These are phyloP conservation scores for Histomonas meleagridis DNA, from an alignment of 208 protist species.

Conservation along the genomic window DNA sequence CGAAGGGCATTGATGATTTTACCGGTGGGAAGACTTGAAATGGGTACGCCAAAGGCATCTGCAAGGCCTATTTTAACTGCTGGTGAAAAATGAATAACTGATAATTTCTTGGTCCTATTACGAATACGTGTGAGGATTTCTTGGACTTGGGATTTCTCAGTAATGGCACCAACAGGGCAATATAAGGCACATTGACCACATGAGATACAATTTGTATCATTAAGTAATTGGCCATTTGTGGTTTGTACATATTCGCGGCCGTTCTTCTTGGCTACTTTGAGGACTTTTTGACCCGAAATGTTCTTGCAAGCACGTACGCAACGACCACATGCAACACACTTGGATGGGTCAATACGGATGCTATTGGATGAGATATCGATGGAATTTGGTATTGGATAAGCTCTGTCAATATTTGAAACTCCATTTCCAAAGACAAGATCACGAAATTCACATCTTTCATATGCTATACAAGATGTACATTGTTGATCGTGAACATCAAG, in stretches of 20 bases:
- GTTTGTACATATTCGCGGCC: background rate
- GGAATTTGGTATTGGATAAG: background rate
- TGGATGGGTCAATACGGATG: slow-evolving; percentile 42
- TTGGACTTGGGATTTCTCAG: slow-evolving; percentile 39
- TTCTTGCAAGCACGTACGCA: slow-evolving; percentile 46
- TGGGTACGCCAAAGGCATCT: slow-evolving; percentile 43
- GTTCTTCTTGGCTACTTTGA: background rate
- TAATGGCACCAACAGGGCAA: slow-evolving; percentile 51
- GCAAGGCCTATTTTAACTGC: slow-evolving; percentile 41
- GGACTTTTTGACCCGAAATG: background rate
- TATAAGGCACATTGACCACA: slow-evolving; percentile 52
- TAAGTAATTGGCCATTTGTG: background rate
- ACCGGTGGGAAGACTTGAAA: background rate
- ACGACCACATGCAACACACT: slow-evolving; percentile 43
- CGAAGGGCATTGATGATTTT: slow-evolving; percentile 43
- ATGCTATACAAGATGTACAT: background rate
- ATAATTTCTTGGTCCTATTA: background rate
- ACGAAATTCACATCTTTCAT: background rate
- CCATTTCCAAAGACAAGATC: background rate
- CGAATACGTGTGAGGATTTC: slow-evolving; percentile 21
- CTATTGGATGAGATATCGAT: background rate
- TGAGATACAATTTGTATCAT: slow-evolving; percentile 46
- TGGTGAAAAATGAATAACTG: slow-evolving; percentile 43
- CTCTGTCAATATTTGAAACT: background rate
- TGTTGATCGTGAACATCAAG: background rate